Conservation (phyloP, 2,329 filamentous ascomycete species). For the Fusarium sp. region DNA sequence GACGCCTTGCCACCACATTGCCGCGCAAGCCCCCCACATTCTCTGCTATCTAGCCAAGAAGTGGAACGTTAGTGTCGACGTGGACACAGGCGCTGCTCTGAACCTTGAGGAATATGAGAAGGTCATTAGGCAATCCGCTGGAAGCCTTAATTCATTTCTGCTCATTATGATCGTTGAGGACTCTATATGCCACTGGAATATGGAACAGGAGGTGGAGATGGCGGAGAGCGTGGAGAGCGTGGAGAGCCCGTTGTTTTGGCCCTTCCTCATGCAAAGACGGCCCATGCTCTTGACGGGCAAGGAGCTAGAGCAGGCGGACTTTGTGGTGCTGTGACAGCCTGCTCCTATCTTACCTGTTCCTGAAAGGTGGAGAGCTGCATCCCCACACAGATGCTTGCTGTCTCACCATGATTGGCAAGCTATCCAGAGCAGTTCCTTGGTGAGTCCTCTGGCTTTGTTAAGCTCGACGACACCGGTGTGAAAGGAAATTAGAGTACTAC, state of each 20-base stretch:
- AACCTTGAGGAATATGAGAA: conserved; percentile 39
- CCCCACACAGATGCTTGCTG: conserved; percentile 21
- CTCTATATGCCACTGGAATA: background rate
- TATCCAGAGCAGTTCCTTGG: too few species aligned
- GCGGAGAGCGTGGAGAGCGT: conserved; percentile 47
- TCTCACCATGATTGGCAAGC: too few species aligned
- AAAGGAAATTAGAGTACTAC: too few species aligned
- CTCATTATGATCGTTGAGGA: background rate
- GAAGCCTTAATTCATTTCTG: background rate
- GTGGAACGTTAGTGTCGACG: conserved; percentile 66
- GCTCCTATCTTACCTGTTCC: background rate
- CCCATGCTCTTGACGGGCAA: conserved; percentile 62
- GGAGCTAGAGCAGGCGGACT: conserved; percentile 63
- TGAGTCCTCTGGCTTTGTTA: too few species aligned
- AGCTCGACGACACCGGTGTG: too few species aligned
- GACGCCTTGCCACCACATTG: conserved; percentile 69
- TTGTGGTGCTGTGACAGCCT: conserved; percentile 50
- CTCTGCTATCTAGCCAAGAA: conserved; percentile 67
- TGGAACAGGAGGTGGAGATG: conserved; percentile 44
- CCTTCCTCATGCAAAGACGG: conserved; percentile 68
- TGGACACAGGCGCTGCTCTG: conserved; percentile 48
- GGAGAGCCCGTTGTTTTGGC: conserved; percentile 69
- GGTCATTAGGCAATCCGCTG: background rate
- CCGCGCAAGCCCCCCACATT: conserved; percentile 70
- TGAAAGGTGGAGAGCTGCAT: background rate